phyloP scores from a whole-genome alignment of 2,329 filamentous ascomycete species.

The Sphaerulina vaccinii region DNA sequence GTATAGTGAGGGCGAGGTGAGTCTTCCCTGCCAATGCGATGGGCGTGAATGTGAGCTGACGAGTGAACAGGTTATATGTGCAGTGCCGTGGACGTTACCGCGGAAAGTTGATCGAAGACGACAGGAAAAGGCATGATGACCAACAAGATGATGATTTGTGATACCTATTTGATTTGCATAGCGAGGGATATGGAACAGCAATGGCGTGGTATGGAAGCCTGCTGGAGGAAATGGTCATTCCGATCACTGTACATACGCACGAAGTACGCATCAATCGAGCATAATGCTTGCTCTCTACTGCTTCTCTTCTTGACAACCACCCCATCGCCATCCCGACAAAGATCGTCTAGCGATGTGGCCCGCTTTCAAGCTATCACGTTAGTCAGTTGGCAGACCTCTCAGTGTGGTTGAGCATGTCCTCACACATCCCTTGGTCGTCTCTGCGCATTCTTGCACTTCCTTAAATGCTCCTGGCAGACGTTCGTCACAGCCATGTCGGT shows the following conservation, averaged over 20 bases:
- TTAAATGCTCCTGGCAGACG: too few species aligned
- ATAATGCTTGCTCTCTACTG: conserved; percentile 4
- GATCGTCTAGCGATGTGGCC: neutral
- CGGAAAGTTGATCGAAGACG: conserved; percentile 39
- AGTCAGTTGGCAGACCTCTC: too few species aligned
- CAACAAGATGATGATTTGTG: conserved; percentile 4
- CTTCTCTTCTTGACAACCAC: neutral
- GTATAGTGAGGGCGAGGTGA: conserved; percentile 93
- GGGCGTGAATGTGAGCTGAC: conserved; percentile 7
- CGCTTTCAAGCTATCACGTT: neutral
- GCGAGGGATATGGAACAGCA: conserved; percentile 12
- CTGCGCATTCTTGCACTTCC: too few species aligned
- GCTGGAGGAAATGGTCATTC: neutral
- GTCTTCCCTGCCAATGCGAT: conserved; percentile 35
- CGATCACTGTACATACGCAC: conserved; percentile 2
- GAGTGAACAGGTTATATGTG: conserved; percentile 45
- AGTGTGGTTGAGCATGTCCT: too few species aligned
- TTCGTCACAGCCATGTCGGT: neutral
- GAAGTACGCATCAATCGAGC: neutral
- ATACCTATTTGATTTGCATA: conserved; percentile 28
- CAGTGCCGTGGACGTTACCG: conserved; percentile 52
- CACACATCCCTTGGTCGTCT: too few species aligned
- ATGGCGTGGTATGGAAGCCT: conserved; percentile 4
- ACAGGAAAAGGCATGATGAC: conserved; percentile 28
- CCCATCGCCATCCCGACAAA: neutral